These are phyloP conservation scores for Agastache rugosa DNA, from an alignment of 257 asterid genomes.

Conservation along the genomic window DNA sequence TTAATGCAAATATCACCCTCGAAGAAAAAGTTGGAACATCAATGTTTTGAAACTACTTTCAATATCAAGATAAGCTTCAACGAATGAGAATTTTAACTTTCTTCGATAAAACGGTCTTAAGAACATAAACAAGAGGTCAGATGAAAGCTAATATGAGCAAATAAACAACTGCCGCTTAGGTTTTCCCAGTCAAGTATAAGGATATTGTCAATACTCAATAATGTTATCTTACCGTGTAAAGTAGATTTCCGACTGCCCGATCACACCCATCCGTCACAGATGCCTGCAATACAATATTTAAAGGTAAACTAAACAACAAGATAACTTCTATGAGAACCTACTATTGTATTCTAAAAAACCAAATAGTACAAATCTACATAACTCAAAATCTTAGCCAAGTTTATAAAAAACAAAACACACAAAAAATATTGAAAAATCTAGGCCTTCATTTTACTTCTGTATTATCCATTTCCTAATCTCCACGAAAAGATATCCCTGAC, in stretches of 20 bases:
- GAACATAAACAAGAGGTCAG: slow-evolving; percentile 16
- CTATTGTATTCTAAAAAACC: background rate
- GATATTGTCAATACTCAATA: background rate
- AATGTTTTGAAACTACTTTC: slow-evolving; percentile 13
- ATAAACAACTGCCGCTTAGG: slow-evolving; percentile 12
- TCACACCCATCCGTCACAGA: slow-evolving; percentile 79
- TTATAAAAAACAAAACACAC: background rate
- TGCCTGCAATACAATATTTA: slow-evolving; percentile 60
- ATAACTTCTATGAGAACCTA: slow-evolving; percentile 11
- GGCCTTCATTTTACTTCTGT: background rate
- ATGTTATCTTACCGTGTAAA: slow-evolving; percentile 74
- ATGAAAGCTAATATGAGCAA: background rate
- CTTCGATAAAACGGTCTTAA: too few species aligned
- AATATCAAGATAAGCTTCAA: background rate
- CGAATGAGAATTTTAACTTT: background rate
- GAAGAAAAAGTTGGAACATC: background rate
- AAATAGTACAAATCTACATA: slow-evolving; percentile 8
- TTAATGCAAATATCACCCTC: slow-evolving; percentile 8
- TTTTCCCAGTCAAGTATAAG: slow-evolving; percentile 1
- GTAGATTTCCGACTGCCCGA: slow-evolving; percentile 76
- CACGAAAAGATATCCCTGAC: background rate
- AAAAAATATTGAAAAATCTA: background rate
- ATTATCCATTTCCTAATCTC: too few species aligned
- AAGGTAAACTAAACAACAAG: slow-evolving; percentile 7
- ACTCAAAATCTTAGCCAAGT: background rate